Percentiles rank a stretch among this genome's conserved stretches.
phyloP scores from a whole-genome alignment of 2,329 filamentous ascomycete species.

The Xylariaceae sp. region DNA sequence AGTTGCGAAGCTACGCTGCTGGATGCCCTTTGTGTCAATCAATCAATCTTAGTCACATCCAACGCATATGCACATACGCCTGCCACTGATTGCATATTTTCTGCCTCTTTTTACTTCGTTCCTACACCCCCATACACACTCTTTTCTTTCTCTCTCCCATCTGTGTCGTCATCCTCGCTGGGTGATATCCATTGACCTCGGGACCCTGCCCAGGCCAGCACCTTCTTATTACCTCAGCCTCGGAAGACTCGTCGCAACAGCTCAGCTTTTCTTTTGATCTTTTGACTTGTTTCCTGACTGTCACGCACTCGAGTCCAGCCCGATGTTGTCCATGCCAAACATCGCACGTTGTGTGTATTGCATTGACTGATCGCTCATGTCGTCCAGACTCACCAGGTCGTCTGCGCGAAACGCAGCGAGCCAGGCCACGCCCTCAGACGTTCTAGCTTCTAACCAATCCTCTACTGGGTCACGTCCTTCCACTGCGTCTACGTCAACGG shows the following conservation, averaged over 20 bases:
- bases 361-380: slow-evolving; percentile 66
- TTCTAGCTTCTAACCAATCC: slow-evolving; percentile 34
- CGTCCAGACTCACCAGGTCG: slow-evolving; percentile 92
- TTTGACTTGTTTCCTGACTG: too few relatives aligned
- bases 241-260: too few relatives aligned
- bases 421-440: slow-evolving; percentile 50
- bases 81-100: background rate
- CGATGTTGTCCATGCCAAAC: background rate
- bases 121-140: too few relatives aligned
- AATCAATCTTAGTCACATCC: slow-evolving; percentile 3
- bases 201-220: too few relatives aligned
- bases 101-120: background rate
- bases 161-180: too few relatives aligned
- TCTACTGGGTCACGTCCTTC: slow-evolving; percentile 36
- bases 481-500: slow-evolving; percentile 35
- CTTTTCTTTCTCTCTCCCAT: too few relatives aligned
- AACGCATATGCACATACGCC: background rate
- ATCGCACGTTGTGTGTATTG: slow-evolving; percentile 10
- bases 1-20: slow-evolving; percentile 4
- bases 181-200: too few relatives aligned
- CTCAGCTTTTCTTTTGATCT: too few relatives aligned
- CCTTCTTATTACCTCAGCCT: too few relatives aligned
- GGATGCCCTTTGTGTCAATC: background rate
- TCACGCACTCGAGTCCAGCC: too few relatives aligned
- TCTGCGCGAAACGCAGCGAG: slow-evolving; percentile 89